These are phyloP conservation scores for Paramecium bursaria DNA, from an alignment of 73 alveolate species.

Conservation along the genomic window DNA sequence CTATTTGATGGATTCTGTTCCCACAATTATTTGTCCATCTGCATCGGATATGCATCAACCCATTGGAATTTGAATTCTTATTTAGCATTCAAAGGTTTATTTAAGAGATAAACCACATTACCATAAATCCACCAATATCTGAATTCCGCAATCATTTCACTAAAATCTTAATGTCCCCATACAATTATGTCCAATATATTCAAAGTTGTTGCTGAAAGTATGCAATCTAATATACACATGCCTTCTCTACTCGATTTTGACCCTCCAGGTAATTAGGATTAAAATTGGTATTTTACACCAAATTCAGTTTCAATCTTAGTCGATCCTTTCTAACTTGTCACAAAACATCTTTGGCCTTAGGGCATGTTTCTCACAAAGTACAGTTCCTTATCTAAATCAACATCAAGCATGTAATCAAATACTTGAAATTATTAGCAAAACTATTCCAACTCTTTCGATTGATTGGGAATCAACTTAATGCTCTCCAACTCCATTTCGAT, in stretches of 20 bases:
- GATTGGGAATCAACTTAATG: too few relatives aligned
- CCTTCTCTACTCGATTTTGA: neutral
- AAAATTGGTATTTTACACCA: slow-evolving; percentile 17
- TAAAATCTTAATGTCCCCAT: slow-evolving; percentile 52
- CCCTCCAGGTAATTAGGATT: slow-evolving; percentile 51
- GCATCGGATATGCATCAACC: slow-evolving; percentile 9
- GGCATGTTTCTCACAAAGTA: slow-evolving; percentile 17
- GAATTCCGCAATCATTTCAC: slow-evolving; percentile 43
- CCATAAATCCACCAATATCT: slow-evolving; percentile 56
- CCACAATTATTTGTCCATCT: neutral
- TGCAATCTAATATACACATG: slow-evolving; percentile 47
- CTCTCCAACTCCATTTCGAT: too few relatives aligned
- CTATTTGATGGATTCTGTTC: neutral
- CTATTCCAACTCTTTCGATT: too few relatives aligned
- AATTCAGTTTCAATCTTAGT: neutral
- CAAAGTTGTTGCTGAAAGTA: neutral
- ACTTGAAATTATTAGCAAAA: slow-evolving; percentile 27
- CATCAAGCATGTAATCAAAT: slow-evolving; percentile 29
- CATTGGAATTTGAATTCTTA: slow-evolving; percentile 34
- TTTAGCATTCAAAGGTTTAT: neutral
- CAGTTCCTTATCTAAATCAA: neutral
- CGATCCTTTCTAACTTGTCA: neutral
- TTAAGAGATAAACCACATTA: neutral
- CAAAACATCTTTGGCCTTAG: slow-evolving; percentile 21
- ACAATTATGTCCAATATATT: slow-evolving; percentile 9